Conservation (phyloP, 1,284 basidiomycete genomes). For the Sporisorium exsertum region DNA sequence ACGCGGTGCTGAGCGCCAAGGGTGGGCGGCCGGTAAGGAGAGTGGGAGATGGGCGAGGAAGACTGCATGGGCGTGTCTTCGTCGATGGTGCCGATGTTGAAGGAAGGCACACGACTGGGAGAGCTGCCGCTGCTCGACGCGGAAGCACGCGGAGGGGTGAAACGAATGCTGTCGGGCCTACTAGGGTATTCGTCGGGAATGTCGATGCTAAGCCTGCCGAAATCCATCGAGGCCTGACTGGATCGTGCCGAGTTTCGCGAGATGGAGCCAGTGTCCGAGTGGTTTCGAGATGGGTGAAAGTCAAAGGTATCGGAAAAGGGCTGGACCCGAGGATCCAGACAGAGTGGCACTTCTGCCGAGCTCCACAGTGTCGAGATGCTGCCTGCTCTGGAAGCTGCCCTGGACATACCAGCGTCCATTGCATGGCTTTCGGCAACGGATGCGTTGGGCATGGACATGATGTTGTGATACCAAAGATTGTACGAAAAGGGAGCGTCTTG, state of each 20-base stretch:
- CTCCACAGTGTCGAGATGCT: constrained; percentile 60
- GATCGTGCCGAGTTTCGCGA: constrained; percentile 23
- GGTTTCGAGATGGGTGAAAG: not conserved
- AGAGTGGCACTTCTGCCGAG: constrained; percentile 60
- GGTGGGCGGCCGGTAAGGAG: constrained; percentile 24
- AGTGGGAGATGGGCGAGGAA: constrained; percentile 28
- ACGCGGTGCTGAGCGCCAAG: constrained; percentile 11
- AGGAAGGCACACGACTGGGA: constrained; percentile 28
- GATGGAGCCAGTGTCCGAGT: constrained; percentile 20
- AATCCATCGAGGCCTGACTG: constrained; percentile 33
- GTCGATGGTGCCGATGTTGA: constrained; percentile 44
- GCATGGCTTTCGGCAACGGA: constrained; percentile 27
- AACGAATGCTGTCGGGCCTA: constrained; percentile 34
- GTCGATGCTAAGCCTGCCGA: constrained; percentile 41
- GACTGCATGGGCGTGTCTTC: constrained; percentile 22
- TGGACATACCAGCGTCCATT: constrained; percentile 27
- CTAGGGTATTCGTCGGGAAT: constrained; percentile 42
- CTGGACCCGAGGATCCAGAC: constrained; percentile 49
- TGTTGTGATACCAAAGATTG: not conserved
- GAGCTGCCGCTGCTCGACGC: constrained; percentile 22
- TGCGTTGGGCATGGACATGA: constrained; percentile 29
- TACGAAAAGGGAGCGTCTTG: not conserved
- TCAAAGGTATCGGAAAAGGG: constrained; percentile 9
- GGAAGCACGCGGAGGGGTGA: constrained; percentile 33
- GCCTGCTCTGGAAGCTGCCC: constrained; percentile 37